Percentiles rank a stretch among this genome's conserved stretches.
These are phyloP conservation scores for Tolypocladium ophioglossoides DNA, from an alignment of 2,329 filamentous ascomycete genomes.

Conservation along the genomic window DNA sequence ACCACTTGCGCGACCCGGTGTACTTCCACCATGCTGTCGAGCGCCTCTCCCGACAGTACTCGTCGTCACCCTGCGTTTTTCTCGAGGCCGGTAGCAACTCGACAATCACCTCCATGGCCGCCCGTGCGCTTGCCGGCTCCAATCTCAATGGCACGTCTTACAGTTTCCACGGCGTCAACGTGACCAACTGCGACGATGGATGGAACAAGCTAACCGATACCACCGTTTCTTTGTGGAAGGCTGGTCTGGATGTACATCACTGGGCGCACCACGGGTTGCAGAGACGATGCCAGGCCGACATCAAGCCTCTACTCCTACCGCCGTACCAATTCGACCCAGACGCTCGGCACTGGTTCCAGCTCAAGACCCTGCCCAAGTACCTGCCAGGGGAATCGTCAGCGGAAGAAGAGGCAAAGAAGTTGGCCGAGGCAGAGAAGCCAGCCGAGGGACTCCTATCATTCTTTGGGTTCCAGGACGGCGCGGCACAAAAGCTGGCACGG, in stretches of 20 bases:
- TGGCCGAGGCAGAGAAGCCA: background rate
- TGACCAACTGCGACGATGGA: background rate
- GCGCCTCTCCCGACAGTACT: conserved; percentile 20
- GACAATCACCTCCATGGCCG: conserved; percentile 22
- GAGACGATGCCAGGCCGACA: conserved; percentile 5
- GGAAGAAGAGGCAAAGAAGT: background rate
- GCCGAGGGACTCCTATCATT: background rate
- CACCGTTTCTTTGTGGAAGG: conserved; percentile 26
- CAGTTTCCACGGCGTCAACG: conserved; percentile 1
- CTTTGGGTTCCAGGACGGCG: background rate
- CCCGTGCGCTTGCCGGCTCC: conserved; percentile 10
- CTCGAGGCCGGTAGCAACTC: conserved; percentile 30
- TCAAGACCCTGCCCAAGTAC: conserved; percentile 10
- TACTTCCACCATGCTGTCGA: conserved; percentile 31
- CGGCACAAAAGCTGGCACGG: conserved; percentile 7
- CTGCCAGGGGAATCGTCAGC: conserved; percentile 1
- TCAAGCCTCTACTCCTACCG: conserved; percentile 18
- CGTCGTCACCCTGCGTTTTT: conserved; percentile 19
- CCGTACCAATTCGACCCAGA: conserved; percentile 31
- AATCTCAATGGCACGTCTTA: background rate
- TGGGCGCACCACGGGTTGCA: conserved; percentile 27
- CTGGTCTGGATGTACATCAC: conserved; percentile 20
- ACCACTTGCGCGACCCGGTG: conserved; percentile 32
- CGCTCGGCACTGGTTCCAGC: conserved; percentile 25
- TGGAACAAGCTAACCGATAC: conserved; percentile 11